These are phyloP conservation scores for Trichoderma erinaceum DNA, from an alignment of 495 filamentous ascomycete species.

Conservation along the genomic window DNA sequence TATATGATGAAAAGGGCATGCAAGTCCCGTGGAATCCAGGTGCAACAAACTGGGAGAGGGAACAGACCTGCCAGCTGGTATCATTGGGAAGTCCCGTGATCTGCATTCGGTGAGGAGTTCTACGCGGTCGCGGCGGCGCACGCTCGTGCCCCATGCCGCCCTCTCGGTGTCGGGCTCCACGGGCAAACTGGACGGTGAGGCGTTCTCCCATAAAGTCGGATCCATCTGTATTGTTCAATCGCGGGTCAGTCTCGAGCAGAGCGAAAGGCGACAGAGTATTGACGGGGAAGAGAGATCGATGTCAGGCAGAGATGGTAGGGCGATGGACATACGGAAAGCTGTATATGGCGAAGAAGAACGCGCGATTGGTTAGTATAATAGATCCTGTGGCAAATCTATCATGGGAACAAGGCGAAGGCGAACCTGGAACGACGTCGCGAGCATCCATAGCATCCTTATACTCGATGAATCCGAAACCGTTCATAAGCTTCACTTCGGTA, in stretches of 20 bases:
- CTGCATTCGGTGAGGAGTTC: conserved; percentile 93
- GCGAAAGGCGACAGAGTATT: conserved; percentile 22
- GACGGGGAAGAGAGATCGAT: background rate
- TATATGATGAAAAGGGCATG: conserved; percentile 28
- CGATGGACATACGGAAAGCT: conserved; percentile 51
- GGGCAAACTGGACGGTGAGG: conserved; percentile 94
- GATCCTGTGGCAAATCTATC: background rate
- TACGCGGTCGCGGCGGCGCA: conserved; percentile 80
- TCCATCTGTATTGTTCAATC: conserved; percentile 53
- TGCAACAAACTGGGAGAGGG: conserved; percentile 51
- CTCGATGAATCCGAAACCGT: conserved; percentile 98
- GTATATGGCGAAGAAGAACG: conserved; percentile 18
- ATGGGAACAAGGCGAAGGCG: conserved; percentile 29
- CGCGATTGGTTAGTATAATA: conserved; percentile 24
- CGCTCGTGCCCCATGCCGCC: conserved; percentile 56
- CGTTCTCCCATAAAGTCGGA: conserved; percentile 97
- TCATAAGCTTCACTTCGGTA: conserved; percentile 99
- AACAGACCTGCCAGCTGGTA: conserved; percentile 99
- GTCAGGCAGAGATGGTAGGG: conserved; percentile 14
- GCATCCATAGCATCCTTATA: conserved; percentile 98
- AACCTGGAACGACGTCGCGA: conserved; percentile 94
- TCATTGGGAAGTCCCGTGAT: conserved; percentile 94
- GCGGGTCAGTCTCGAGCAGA: conserved; percentile 36
- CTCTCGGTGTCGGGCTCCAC: conserved; percentile 85
- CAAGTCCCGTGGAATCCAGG: conserved; percentile 36